Evolutionary conservation across 1,284 basidiomycete genomes (phyloP), one percentile per base, ranked within the genome.

Genomic region (Sanghuangporus sanghuang): DNA sequence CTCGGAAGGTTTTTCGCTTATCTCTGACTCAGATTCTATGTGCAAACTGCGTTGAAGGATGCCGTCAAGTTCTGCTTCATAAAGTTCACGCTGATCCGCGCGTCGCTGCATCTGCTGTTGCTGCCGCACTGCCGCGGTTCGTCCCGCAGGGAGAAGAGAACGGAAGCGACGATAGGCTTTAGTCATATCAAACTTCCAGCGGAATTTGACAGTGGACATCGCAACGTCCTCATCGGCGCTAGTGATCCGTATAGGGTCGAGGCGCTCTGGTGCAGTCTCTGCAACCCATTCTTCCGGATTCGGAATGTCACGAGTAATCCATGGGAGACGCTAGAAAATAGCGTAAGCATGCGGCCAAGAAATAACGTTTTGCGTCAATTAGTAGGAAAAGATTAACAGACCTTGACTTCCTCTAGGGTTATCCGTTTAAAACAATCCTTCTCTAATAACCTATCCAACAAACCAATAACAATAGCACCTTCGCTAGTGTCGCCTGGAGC

Each of bases 321-420:
- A 98, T 2, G 85, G 81, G 69, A 85, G 79, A 49, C 75, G 76
- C 89, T 88, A 76, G 67, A 62, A 50, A 66, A 21, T 32, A 32
- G 5, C 27, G 44, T 39, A 21, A 62, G 21, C 12, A 40, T 48
- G n/a, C 39, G 27, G 8, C 27, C 27, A 32, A 32, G 27, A 32
- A 32, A 42, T 40, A 60, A 44, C 0, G 3, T 2, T 12, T 18
- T 18, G 42, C n/a, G 12, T 4, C 2, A 9, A 52, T 27, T 2
- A n/a, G 16, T 50, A 63, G 62, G 57, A 57, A 35, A 52, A 57
- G 61, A 65, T 56, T 42, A 42, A 73, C 84, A 70, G 71, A 95
- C 93, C 85, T 97, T 98, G 69, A 96, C 87, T 69, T 92, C 82
- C 46, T 89, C 85, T 46, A 98, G 81, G 35, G 86, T 90, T 63